Conservation (phyloP, 768 basidiomycete genomes). For the Serendipita sp. region DNA sequence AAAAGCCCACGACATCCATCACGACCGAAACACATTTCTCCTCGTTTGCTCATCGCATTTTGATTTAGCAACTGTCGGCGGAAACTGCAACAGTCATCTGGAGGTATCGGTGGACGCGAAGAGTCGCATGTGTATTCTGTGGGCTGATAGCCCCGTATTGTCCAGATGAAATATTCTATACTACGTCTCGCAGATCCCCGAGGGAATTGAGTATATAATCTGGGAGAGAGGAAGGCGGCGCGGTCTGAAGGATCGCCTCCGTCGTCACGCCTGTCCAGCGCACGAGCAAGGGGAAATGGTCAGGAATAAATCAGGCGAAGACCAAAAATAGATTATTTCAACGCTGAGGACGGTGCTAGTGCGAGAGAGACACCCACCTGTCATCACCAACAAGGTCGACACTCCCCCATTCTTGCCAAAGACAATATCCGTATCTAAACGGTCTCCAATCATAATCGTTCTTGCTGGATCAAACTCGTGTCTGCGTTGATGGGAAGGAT, state of each 20-base stretch:
- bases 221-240: slow-evolving; percentile 58
- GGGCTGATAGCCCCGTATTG: too few species aligned
- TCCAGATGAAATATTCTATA: neutral
- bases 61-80: too few species aligned
- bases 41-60: too few species aligned
- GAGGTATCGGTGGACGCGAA: too few species aligned
- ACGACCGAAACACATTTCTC: too few species aligned
- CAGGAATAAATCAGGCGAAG: neutral
- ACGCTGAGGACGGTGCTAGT: too few species aligned
- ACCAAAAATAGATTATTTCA: neutral
- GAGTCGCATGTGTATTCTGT: too few species aligned
- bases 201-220: slow-evolving; percentile 68
- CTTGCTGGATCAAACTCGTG: slow-evolving; percentile 70
- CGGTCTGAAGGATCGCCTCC: slow-evolving; percentile 53
- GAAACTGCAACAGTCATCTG: too few species aligned
- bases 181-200: slow-evolving; percentile 50
- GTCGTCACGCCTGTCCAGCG: slow-evolving; percentile 48
- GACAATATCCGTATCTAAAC: slow-evolving; percentile 87
- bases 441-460: slow-evolving; percentile 93
- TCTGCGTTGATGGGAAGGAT: slow-evolving; percentile 27
- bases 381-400: slow-evolving; percentile 77
- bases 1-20: too few species aligned
- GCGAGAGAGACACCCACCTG: slow-evolving; percentile 36
- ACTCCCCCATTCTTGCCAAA: slow-evolving; percentile 83
- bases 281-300: neutral